A percentile compares a stretch with the other conserved stretches of the same genome.
These are phyloP conservation scores for Linum trigynum DNA, from an alignment of 345 rosid genomes.

Conservation along the genomic window DNA sequence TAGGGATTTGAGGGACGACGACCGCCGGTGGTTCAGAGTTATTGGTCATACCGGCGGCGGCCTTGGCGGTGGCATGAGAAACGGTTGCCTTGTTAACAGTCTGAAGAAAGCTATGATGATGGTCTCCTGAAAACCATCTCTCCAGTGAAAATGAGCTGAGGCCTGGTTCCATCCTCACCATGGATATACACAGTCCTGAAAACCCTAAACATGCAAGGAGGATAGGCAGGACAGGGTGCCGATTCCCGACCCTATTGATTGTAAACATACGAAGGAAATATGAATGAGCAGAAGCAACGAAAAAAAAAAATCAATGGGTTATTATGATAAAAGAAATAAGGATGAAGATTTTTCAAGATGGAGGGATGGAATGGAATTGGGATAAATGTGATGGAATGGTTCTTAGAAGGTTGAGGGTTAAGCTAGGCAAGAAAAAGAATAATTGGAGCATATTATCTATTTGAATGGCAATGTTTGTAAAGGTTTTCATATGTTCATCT, in stretches of 20 bases:
- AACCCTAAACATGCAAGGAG: constrained; percentile 15
- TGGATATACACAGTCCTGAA: not conserved
- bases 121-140: not conserved
- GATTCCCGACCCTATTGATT: not conserved
- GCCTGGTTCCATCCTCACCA: not conserved
- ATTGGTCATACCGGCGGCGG: not conserved
- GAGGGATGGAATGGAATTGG: too few species aligned
- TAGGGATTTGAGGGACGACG: not conserved
- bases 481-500: too few species aligned
- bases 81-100: not conserved
- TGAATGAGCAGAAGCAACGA: not conserved
- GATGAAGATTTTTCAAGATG: too few species aligned
- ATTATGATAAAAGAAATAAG: too few species aligned
- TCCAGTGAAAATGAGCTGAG: not conserved
- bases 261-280: not conserved
- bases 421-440: too few species aligned
- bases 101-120: not conserved
- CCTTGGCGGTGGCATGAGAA: not conserved
- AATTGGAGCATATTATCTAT: too few species aligned
- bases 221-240: not conserved
- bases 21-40: not conserved
- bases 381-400: too few species aligned
- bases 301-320: not conserved
- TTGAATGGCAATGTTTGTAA: too few species aligned
- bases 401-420: too few species aligned